Conservation (phyloP, 805 yeast species). For the Torulaspora franciscae region DNA sequence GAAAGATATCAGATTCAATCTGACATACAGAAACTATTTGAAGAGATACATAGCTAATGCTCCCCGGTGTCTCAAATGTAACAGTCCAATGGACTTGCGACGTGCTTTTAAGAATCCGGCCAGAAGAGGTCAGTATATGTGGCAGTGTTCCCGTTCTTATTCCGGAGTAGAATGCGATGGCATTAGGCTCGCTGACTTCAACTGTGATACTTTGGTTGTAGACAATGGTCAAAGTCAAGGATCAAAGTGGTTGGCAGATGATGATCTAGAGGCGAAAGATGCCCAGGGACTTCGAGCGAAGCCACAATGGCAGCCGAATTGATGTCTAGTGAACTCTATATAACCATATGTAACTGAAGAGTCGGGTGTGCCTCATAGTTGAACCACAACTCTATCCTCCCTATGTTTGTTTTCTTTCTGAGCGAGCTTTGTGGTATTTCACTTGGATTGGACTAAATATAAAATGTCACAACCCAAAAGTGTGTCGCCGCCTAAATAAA, state of each 20-base stretch:
- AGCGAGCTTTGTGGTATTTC: conserved; percentile 1
- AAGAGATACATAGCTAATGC: conserved; percentile 24
- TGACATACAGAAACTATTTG: conserved; percentile 60
- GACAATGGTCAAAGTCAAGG: conserved; percentile 30
- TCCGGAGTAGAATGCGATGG: conserved; percentile 43
- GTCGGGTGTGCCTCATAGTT: no score
- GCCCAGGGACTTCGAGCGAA: neutral
- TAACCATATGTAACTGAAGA: no score
- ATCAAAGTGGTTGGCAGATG: conserved; percentile 45
- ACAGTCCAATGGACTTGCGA: conserved; percentile 47
- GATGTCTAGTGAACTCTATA: no score
- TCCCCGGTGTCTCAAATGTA: conserved; percentile 44
- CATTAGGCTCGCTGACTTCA: conserved; percentile 49
- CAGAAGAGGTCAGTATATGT: conserved; percentile 54
- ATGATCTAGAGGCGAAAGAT: conserved; percentile 34
- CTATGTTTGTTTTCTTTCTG: conserved; percentile 16
- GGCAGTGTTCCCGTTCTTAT: conserved; percentile 56
- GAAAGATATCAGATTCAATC: conserved; percentile 51
- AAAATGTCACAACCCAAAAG: neutral
- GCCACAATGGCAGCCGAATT: neutral
- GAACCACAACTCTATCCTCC: no score
- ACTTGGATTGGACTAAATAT: neutral
- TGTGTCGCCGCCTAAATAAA: conserved; percentile 2
- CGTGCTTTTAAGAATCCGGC: conserved; percentile 46
- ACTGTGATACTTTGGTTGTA: conserved; percentile 34